A percentile compares a stretch with the other conserved stretches of the same genome.
Conservation (phyloP, 805 yeast species). For the Zygosaccharomyces kombuchaensis region DNA sequence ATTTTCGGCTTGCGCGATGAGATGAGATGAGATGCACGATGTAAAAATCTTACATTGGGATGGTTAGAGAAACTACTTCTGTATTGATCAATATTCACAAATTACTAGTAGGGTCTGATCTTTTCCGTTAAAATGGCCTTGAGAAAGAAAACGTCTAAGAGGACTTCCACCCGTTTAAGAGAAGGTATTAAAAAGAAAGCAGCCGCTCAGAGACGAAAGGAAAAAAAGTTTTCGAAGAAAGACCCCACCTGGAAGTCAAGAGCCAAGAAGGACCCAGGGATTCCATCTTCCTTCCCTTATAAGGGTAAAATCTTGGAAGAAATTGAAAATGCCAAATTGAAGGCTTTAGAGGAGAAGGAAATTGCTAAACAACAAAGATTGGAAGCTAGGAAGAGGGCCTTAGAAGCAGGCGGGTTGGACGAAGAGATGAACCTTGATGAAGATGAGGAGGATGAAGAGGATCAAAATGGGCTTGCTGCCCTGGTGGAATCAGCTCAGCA, state of each 20-base stretch:
- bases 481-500: conserved; percentile 83
- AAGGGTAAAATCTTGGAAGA: conserved; percentile 75
- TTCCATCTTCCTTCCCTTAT: conserved; percentile 92
- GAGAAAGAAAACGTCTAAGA: conserved; percentile 70
- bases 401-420: conserved; percentile 37
- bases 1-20: conserved; percentile 20
- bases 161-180: conserved; percentile 87
- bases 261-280: conserved; percentile 83
- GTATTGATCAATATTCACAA: not conserved
- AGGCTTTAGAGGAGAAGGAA: conserved; percentile 51
- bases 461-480: conserved; percentile 66
- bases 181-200: conserved; percentile 97
- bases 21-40: conserved; percentile 14
- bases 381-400: conserved; percentile 37
- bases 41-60: not conserved
- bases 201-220: conserved; percentile 84
- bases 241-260: conserved; percentile 93
- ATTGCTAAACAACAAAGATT: conserved; percentile 46
- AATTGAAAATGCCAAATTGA: conserved; percentile 58
- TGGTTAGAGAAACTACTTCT: not conserved
- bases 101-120: not conserved
- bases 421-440: conserved; percentile 39
- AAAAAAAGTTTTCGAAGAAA: conserved; percentile 74
- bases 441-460: conserved; percentile 41
- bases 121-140: conserved; percentile 38